These are phyloP conservation scores for Psidium guajava DNA, from an alignment of 345 rosid genomes.

Conservation along the genomic window DNA sequence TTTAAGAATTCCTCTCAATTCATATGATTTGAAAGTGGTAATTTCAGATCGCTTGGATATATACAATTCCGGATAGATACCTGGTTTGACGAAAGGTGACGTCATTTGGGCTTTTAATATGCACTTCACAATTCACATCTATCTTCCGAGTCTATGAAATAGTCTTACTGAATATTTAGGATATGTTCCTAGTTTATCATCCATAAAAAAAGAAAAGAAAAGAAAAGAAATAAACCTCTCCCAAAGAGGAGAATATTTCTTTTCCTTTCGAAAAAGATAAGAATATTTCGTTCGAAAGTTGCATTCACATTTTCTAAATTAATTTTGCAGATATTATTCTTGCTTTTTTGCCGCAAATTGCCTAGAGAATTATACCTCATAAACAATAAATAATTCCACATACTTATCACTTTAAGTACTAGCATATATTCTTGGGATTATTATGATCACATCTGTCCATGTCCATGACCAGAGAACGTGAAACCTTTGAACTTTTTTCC, in stretches of 20 bases:
- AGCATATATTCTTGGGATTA: background rate
- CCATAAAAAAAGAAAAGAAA: background rate
- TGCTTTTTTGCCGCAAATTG: background rate
- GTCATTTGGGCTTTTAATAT: background rate
- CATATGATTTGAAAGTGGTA: background rate
- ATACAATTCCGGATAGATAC: background rate
- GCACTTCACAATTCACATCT: background rate
- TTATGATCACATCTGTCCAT: background rate
- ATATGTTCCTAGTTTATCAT: background rate
- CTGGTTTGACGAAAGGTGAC: background rate
- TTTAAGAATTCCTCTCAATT: too few relatives aligned
- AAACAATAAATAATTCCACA: background rate
- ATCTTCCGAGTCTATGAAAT: background rate
- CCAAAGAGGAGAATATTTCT: background rate
- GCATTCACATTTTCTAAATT: background rate
- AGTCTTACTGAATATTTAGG: background rate
- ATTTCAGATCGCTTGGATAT: background rate
- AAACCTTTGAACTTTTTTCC: background rate
- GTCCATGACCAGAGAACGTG: background rate
- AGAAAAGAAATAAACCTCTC: background rate
- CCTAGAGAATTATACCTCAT: background rate
- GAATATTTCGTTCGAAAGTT: background rate
- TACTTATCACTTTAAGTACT: background rate
- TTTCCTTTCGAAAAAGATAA: background rate
- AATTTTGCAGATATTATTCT: background rate